Conservation (phyloP, 306 rosid species). For the Sesbania bispinosa region DNA sequence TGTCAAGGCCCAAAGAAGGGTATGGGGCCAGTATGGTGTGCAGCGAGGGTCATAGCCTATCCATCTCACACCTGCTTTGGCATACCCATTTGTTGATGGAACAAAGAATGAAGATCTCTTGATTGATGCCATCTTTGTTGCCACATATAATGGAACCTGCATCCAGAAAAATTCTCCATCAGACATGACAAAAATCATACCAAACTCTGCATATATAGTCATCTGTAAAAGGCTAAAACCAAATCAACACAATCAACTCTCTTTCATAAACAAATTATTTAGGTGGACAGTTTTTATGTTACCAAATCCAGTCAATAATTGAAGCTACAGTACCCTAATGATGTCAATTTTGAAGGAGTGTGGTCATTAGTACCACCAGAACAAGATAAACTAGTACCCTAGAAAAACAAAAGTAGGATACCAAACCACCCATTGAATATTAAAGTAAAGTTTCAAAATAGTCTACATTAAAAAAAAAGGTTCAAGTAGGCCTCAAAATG, state of each 20-base stretch:
- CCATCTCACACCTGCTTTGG: slow-evolving; percentile 71
- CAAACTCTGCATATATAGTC: background rate
- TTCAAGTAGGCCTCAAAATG: background rate
- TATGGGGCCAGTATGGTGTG: slow-evolving; percentile 95
- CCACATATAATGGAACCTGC: slow-evolving; percentile 93
- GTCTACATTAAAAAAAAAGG: background rate
- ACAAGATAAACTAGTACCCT: background rate
- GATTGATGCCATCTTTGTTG: slow-evolving; percentile 98
- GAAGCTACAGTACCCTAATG: background rate
- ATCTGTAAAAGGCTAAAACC: background rate
- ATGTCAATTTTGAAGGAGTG: background rate
- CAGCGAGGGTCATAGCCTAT: slow-evolving; percentile 91
- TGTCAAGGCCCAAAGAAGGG: slow-evolving; percentile 75
- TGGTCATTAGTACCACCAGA: background rate
- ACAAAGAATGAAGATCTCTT: slow-evolving; percentile 83
- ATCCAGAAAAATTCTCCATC: slow-evolving; percentile 24
- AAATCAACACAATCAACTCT: slow-evolving; percentile 2
- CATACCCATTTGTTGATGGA: slow-evolving; percentile 82
- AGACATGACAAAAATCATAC: background rate
- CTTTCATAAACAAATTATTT: background rate
- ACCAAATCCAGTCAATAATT: background rate
- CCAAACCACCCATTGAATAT: background rate
- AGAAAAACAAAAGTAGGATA: background rate
- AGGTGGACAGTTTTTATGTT: slow-evolving; percentile 3
- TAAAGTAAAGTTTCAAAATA: background rate